Evolutionary conservation across 192 early-diverging fungal species (phyloP).

Genomic region (Lobosporangium transversale): DNA sequence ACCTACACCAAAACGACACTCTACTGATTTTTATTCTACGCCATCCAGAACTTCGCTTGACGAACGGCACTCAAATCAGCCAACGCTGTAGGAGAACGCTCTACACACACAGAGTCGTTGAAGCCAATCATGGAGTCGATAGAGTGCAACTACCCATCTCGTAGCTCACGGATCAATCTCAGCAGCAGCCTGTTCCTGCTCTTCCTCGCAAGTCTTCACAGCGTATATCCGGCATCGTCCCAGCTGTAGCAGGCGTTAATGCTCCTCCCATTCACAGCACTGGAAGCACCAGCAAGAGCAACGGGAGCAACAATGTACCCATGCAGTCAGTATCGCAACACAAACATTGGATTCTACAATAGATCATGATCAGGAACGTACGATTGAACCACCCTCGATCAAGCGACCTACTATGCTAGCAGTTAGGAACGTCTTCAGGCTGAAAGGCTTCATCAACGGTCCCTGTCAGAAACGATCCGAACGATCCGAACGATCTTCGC

Average conservation of each 20-base stretch:
- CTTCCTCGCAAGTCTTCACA: constrained; percentile 14
- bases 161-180: background rate
- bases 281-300: too few species aligned
- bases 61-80: background rate
- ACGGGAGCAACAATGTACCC: too few species aligned
- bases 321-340: background rate
- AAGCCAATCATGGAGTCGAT: too few species aligned
- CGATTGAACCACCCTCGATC: too few species aligned
- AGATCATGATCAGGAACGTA: constrained; percentile 2
- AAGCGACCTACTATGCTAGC: too few species aligned
- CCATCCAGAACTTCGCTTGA: background rate
- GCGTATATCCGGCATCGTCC: constrained; percentile 11
- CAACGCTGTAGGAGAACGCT: too few species aligned
- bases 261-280: too few species aligned
- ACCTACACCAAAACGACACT: background rate
- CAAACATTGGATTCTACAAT: background rate
- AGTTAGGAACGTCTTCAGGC: too few species aligned
- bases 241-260: too few species aligned
- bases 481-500: background rate
- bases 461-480: too few species aligned
- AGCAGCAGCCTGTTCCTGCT: constrained; percentile 5
- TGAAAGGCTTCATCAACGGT: too few species aligned
- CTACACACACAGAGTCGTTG: too few species aligned
- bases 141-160: constrained; percentile 1
- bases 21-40: background rate